phyloP scores from a whole-genome alignment of 1,139 yeast species.

The Meyerozyma smithsonii region DNA sequence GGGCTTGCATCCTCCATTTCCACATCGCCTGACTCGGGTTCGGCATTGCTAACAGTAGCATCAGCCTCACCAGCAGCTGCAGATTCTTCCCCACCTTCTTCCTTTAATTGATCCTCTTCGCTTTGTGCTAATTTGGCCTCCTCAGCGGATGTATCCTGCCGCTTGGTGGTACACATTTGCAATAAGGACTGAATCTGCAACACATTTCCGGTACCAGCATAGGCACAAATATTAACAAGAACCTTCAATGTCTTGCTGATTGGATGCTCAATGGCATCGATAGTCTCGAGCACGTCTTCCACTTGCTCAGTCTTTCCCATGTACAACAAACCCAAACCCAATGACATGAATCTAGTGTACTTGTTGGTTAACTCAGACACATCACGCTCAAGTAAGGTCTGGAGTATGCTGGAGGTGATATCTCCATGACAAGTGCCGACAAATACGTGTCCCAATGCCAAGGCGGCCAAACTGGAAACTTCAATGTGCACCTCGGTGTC shows the following conservation, averaged over 20 bases:
- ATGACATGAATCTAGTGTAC: conserved; percentile 85
- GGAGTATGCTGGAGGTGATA: conserved; percentile 83
- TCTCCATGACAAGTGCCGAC: conserved; percentile 97
- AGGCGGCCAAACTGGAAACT: conserved; percentile 79
- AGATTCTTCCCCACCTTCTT: conserved; percentile 10
- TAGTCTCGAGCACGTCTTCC: conserved; percentile 91
- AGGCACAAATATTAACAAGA: conserved; percentile 87
- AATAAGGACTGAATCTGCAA: conserved; percentile 87
- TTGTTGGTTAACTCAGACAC: conserved; percentile 72
- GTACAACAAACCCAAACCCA: conserved; percentile 87
- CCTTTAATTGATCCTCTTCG: conserved; percentile 31
- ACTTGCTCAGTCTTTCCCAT: conserved; percentile 95
- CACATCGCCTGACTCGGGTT: conserved; percentile 10
- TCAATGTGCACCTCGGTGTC: conserved; percentile 74
- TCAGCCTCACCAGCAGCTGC: conserved; percentile 7
- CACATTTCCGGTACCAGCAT: conserved; percentile 97
- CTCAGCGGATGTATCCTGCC: conserved; percentile 30
- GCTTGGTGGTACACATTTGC: conserved; percentile 76
- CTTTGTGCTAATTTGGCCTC: conserved; percentile 33
- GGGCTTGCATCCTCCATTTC: conserved; percentile 23
- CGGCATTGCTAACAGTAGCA: conserved; percentile 5
- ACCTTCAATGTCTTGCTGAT: conserved; percentile 86
- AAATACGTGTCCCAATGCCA: conserved; percentile 89
- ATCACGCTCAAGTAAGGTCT: conserved; percentile 84
- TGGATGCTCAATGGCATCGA: conserved; percentile 94